These are phyloP conservation scores for Blastobotrys attinorum DNA, from an alignment of 805 yeast genomes.

Conservation along the genomic window DNA sequence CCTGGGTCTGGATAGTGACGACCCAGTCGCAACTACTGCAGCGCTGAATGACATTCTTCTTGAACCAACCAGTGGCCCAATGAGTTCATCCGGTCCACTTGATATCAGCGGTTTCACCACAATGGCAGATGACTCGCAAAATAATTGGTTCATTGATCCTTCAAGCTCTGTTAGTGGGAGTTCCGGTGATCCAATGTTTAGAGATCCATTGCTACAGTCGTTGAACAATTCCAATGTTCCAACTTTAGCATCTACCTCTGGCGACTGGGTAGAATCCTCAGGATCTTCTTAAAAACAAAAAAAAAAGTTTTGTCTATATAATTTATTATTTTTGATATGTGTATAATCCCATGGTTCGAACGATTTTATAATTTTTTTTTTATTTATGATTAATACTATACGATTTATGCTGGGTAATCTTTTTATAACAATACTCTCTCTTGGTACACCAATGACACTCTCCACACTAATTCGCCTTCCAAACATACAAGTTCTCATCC, in stretches of 20 bases:
- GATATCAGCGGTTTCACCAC: not conserved
- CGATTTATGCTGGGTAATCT: no score
- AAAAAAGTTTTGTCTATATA: not conserved
- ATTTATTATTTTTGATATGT: no score
- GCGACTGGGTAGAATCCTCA: no score
- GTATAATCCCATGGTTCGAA: not conserved
- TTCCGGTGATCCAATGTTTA: not conserved
- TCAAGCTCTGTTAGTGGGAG: not conserved
- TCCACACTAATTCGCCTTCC: slow-evolving; percentile 58
- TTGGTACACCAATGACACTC: no score
- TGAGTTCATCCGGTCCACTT: not conserved
- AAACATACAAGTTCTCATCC: slow-evolving; percentile 91
- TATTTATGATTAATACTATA: not conserved
- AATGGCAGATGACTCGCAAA: not conserved
- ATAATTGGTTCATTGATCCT: not conserved
- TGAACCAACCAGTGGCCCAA: not conserved
- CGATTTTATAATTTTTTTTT: not conserved
- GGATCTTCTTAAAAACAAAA: no score
- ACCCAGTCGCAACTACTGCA: not conserved
- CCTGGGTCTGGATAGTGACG: not conserved
- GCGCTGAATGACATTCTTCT: not conserved
- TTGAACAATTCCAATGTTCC: not conserved
- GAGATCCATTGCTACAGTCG: not conserved
- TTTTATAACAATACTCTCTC: no score
- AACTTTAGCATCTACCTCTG: not conserved